Base-by-base conservation (phyloP, 2,329 filamentous ascomycete species). In the Neofusicoccum parvum region DNA sequence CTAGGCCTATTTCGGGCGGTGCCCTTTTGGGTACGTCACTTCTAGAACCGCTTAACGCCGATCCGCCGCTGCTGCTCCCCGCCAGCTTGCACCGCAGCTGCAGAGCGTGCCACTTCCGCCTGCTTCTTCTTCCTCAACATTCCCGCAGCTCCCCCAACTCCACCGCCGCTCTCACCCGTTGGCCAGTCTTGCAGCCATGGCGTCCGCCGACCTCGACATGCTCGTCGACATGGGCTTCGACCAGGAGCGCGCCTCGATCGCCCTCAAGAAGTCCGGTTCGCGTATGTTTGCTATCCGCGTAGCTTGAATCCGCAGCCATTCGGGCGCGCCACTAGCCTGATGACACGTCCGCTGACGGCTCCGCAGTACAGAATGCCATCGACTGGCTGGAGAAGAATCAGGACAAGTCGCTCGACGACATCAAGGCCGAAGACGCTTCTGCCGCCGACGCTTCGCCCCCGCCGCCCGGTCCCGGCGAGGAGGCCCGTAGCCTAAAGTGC, bases 301-400 rank as follows among this genome's bases (percentile, higher is more conserved):
- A 49, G 23, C 20, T n/a, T 39, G 17, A 10, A 53, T 34, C 56
- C 45, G 32, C 10, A 39, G 36, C 32, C 36, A 41, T 32, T 67
- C 34, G 20, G 56, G 17, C 23, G n/a, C 60, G 46, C 46, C 46
- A 27, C 46, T 3, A 27, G 41, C 41, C 17, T 17, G 56, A 41
- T 15, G 15, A 10, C 23, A n/a, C 23, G 6, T 32, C 64, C 48
- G 59, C 66, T 71, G 64, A 70, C 65, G 20, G 3, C 10, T 27
- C 14, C 14, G 27, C 68, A 94, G 92, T 97, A 53, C 90, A 95
- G 76, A 90, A 89, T 70, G 95, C 95, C 62, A 86, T 99, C 66
- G 92, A 97, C 80, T 99, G 95, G 95, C 86, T 99, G 1, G 94
- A 96, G 76, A 87, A 91, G 72, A 96, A 96, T 75, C 89, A 96